Percentiles rank a stretch among this genome's conserved stretches.
Conservation (phyloP, 2,329 filamentous ascomycete genomes). For the Decorospora gaudefroyi region DNA sequence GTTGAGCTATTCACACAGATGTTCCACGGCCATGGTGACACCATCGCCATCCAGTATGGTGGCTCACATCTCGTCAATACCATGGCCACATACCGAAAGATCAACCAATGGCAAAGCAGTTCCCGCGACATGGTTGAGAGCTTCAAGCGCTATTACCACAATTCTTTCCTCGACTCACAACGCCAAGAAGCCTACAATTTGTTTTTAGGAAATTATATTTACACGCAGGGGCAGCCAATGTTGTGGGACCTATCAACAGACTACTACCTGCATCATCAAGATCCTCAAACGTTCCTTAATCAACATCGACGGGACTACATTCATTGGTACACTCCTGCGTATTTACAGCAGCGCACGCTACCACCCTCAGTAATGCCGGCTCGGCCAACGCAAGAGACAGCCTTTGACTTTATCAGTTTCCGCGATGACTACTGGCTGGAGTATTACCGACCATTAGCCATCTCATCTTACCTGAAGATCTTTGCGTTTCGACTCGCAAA, state of each 20-base stretch:
- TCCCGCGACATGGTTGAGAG: conserved; percentile 99
- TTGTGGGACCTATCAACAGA: conserved; percentile 95
- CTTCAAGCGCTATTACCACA: conserved; percentile 99
- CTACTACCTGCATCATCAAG: conserved; percentile 91
- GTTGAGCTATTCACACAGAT: conserved; percentile 97
- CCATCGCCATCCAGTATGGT: conserved; percentile 95
- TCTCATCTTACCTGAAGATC: conserved; percentile 90
- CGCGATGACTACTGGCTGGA: conserved; percentile 98
- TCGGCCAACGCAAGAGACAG: conserved; percentile 27
- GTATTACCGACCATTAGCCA: conserved; percentile 85
- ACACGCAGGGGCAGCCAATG: conserved; percentile 84
- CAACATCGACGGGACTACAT: conserved; percentile 74
- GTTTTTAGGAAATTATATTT: conserved; percentile 95
- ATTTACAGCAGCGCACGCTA: conserved; percentile 67
- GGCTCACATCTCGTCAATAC: conserved; percentile 98
- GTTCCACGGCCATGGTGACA: conserved; percentile 96
- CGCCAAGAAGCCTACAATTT: conserved; percentile 97
- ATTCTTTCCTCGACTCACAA: conserved; percentile 96
- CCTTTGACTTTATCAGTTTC: conserved; percentile 54
- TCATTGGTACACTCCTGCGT: conserved; percentile 79
- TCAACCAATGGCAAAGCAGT: conserved; percentile 98
- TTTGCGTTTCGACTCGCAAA: conserved; percentile 87
- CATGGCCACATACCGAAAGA: conserved; percentile 98
- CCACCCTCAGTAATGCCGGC: conserved; percentile 56
- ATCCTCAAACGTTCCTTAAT: conserved; percentile 74